These are phyloP conservation scores for Boeremia exigua DNA, from an alignment of 2,329 filamentous ascomycete species.

Conservation along the genomic window DNA sequence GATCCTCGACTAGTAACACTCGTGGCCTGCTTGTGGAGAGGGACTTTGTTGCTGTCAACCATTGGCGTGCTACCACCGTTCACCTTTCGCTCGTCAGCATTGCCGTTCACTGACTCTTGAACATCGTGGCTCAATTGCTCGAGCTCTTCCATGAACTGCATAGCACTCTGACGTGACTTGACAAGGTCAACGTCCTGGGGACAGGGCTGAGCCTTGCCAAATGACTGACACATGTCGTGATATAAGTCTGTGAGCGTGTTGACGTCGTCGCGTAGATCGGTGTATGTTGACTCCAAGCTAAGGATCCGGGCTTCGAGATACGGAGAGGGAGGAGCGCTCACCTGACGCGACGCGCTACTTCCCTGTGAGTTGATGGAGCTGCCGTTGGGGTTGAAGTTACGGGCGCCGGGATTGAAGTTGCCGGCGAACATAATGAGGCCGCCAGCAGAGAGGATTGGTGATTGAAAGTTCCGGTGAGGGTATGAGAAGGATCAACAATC, in stretches of 20 bases:
- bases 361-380: not conserved
- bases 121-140: constrained; percentile 23
- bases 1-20: constrained; percentile 10
- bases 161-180: constrained; percentile 20
- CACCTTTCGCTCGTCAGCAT: constrained; percentile 18
- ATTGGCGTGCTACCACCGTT: constrained; percentile 14
- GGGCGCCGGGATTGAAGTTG: constrained; percentile 21
- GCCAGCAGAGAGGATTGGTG: not conserved
- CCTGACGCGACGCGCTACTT: constrained; percentile 17
- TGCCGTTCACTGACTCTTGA: constrained; percentile 8
- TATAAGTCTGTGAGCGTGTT: constrained; percentile 21
- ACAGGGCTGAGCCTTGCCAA: constrained; percentile 31
- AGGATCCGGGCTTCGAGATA: constrained; percentile 28
- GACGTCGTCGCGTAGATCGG: constrained; percentile 22
- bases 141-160: constrained; percentile 23
- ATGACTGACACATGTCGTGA: constrained; percentile 24
- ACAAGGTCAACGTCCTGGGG: constrained; percentile 14
- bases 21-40: constrained; percentile 11
- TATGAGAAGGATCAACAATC: not conserved
- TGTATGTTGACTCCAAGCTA: constrained; percentile 26
- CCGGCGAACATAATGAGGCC: not conserved
- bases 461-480: not conserved
- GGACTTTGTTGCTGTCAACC: constrained; percentile 5
- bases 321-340: constrained; percentile 18
- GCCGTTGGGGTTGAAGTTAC: constrained; percentile 9